A percentile compares a stretch with the other conserved stretches of the same genome.
These are phyloP conservation scores for Brassica rapa DNA, from an alignment of 345 rosid genomes.

Conservation along the genomic window DNA sequence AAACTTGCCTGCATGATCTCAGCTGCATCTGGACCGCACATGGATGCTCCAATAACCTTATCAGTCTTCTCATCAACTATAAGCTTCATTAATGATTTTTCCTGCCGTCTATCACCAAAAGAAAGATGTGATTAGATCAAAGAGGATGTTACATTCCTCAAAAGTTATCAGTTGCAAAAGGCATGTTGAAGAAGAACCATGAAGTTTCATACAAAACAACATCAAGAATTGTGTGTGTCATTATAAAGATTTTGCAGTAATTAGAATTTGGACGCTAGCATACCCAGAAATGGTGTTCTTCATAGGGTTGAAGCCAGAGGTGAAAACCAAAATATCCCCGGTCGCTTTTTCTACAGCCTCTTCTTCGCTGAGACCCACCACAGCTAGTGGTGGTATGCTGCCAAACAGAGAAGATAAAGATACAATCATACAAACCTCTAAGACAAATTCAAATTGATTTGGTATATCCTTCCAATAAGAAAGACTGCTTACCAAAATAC, in stretches of 20 bases:
- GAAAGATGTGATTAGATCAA: slow-evolving; percentile 20
- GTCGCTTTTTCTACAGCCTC: slow-evolving; percentile 80
- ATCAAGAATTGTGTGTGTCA: neutral
- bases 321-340: slow-evolving; percentile 79
- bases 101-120: slow-evolving; percentile 76
- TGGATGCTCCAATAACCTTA: slow-evolving; percentile 94
- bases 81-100: slow-evolving; percentile 88
- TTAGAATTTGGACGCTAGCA: slow-evolving; percentile 29
- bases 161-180: neutral
- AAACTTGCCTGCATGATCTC: slow-evolving; percentile 88
- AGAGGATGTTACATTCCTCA: neutral
- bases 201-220: neutral
- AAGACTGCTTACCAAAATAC: slow-evolving; percentile 73
- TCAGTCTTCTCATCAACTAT: slow-evolving; percentile 86
- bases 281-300: slow-evolving; percentile 96
- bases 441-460: neutral
- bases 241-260: neutral
- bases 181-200: slow-evolving; percentile 7
- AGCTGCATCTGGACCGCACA: slow-evolving; percentile 98
- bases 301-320: slow-evolving; percentile 96
- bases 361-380: slow-evolving; percentile 96
- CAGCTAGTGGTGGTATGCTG: slow-evolving; percentile 98
- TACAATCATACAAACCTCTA: too few species aligned
- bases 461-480: neutral
- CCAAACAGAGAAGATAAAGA: slow-evolving; percentile 36